Evolutionary conservation across 306 rosid genomes (phyloP).

Genomic region (Ochetophila trinervis): DNA sequence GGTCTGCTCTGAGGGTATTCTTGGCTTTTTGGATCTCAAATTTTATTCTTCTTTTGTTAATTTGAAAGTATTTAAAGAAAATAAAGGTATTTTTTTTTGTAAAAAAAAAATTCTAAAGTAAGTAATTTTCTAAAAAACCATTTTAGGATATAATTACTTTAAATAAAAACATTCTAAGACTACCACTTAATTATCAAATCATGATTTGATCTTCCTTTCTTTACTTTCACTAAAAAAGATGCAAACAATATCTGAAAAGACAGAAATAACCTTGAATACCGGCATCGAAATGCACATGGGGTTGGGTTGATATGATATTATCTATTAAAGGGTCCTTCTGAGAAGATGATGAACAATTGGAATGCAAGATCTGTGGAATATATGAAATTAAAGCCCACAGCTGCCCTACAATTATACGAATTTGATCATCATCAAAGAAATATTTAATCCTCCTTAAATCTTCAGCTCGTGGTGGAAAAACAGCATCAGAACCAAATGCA

Average conservation of each 20-base stretch:
- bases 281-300: constrained; percentile 41
- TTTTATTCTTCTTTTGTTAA: background rate
- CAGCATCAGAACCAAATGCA: constrained; percentile 20
- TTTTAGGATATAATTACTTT: no score
- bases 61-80: no score
- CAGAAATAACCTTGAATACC: constrained; percentile 7
- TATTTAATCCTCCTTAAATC: background rate
- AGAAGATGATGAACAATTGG: constrained; percentile 25
- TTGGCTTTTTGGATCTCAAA: background rate
- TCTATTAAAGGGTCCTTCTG: constrained; percentile 29
- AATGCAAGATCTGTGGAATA: constrained; percentile 31
- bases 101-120: no score
- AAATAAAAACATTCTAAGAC: no score
- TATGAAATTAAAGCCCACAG: background rate
- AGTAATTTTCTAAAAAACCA: no score
- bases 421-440: background rate
- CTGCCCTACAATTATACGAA: background rate
- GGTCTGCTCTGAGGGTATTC: constrained; percentile 14
- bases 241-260: background rate
- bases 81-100: no score
- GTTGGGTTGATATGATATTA: constrained; percentile 12
- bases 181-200: no score
- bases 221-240: no score
- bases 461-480: constrained; percentile 20
- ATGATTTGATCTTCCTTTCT: no score